These are phyloP conservation scores for Echinosophora koreensis DNA, from an alignment of 306 rosid genomes.

Conservation along the genomic window DNA sequence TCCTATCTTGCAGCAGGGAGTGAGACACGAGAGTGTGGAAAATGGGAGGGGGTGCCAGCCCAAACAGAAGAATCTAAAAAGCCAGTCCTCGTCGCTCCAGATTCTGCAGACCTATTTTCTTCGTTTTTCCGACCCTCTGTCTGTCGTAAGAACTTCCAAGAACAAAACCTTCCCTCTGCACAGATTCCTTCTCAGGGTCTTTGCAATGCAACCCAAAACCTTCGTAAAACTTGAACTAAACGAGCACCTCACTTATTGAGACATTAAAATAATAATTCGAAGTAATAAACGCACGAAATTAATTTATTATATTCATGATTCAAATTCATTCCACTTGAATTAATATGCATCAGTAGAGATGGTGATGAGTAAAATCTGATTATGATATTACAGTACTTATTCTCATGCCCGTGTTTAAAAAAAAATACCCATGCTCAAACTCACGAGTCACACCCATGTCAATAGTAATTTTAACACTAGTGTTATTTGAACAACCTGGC, in stretches of 20 bases:
- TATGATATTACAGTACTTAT: no score
- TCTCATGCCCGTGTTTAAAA: no score
- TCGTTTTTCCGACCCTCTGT: neutral
- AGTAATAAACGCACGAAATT: neutral
- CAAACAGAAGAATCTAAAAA: conserved; percentile 38
- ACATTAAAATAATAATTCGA: neutral
- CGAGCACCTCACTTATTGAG: neutral
- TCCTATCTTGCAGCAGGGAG: neutral
- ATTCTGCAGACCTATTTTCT: conserved; percentile 29
- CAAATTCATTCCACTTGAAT: no score
- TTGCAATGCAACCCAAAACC: neutral
- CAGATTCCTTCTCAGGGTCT: conserved; percentile 35
- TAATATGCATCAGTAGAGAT: no score
- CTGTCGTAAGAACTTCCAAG: neutral
- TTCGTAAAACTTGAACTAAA: neutral
- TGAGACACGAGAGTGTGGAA: no score
- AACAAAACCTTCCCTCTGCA: conserved; percentile 30
- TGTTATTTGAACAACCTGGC: no score
- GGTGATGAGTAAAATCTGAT: no score
- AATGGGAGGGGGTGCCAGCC: neutral
- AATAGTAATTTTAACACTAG: no score
- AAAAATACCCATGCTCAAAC: no score
- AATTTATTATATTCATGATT: no score
- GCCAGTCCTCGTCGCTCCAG: neutral
- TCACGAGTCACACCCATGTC: no score